Conservation (phyloP, 2,329 filamentous ascomycete genomes). For the Nannizzia gypsea region DNA sequence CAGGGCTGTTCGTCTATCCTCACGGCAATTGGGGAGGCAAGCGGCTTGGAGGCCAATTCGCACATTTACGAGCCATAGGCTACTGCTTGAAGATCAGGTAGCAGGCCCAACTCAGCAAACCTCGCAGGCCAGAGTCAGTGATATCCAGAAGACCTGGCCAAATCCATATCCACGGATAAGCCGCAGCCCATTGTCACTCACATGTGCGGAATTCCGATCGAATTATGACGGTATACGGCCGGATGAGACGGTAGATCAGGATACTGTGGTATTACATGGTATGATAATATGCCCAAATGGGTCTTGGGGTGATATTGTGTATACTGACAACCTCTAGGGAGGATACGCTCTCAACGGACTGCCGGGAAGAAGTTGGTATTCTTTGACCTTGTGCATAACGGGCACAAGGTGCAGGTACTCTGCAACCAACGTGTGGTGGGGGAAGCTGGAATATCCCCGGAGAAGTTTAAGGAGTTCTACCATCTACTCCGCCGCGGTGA, state of each 20-base stretch:
- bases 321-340: slow-evolving; percentile 46
- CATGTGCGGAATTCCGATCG: slow-evolving; percentile 27
- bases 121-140: slow-evolving; percentile 22
- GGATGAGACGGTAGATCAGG: slow-evolving; percentile 30
- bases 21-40: neutral
- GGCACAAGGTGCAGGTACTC: slow-evolving; percentile 62
- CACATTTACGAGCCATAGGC: neutral
- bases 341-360: slow-evolving; percentile 58
- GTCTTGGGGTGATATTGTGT: slow-evolving; percentile 1
- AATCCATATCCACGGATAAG: slow-evolving; percentile 31
- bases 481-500: slow-evolving; percentile 67
- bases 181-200: slow-evolving; percentile 22
- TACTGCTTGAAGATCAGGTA: neutral
- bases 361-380: slow-evolving; percentile 73
- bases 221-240: slow-evolving; percentile 28
- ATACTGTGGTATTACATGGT: slow-evolving; percentile 34
- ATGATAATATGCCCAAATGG: slow-evolving; percentile 19
- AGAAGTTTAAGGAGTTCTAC: slow-evolving; percentile 48
- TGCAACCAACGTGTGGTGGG: slow-evolving; percentile 47
- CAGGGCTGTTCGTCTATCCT: neutral
- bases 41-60: neutral
- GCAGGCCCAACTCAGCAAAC: neutral
- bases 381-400: slow-evolving; percentile 65
- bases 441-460: slow-evolving; percentile 25
- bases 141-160: slow-evolving; percentile 25